phyloP scores from a whole-genome alignment of 345 rosid species.

The Eucalyptus dawsonii region DNA sequence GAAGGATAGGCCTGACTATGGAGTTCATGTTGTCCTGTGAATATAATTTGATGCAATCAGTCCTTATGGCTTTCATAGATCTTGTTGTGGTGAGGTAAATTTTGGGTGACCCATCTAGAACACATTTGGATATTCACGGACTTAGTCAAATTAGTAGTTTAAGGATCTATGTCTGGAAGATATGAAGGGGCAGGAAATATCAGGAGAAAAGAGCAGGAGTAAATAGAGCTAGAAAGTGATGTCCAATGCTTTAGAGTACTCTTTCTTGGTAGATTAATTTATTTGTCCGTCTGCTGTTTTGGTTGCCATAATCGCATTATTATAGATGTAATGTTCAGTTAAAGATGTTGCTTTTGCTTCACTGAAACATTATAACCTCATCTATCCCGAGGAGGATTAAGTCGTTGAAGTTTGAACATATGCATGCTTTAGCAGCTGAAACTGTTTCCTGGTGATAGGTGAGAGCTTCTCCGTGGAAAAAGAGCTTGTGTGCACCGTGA shows the following conservation, averaged over 20 bases:
- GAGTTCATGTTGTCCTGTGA: background rate
- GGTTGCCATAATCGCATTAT: background rate
- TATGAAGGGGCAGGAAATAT: background rate
- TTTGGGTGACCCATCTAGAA: background rate
- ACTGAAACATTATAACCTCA: background rate
- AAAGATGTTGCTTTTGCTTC: background rate
- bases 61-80: background rate
- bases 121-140: background rate
- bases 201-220: background rate
- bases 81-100: background rate
- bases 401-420: background rate
- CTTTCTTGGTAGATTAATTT: background rate
- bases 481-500: conserved; percentile 49
- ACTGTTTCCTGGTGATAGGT: conserved; percentile 36
- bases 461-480: conserved; percentile 97
- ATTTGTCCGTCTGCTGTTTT: background rate
- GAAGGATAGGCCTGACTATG: background rate
- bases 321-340: background rate
- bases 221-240: background rate
- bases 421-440: background rate
- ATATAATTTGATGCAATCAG: background rate
- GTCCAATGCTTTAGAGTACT: background rate
- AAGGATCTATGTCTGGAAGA: background rate
- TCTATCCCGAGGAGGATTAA: background rate
- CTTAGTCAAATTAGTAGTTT: background rate